Conservation (phyloP, 2,329 filamentous ascomycete genomes). For the Corynespora cassiicola region DNA sequence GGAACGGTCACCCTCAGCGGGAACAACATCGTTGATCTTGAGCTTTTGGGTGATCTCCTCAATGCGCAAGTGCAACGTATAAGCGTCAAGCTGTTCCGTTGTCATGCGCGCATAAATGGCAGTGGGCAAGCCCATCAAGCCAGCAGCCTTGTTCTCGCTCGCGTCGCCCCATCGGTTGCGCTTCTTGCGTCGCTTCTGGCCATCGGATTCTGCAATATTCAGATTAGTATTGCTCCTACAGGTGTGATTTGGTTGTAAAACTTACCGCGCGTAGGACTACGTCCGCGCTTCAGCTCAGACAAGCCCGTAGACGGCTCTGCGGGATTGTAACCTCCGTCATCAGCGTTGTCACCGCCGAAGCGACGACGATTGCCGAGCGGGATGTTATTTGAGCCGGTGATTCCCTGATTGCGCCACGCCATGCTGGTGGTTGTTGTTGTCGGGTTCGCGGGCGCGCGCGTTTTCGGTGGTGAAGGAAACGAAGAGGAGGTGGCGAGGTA, state of each 20-base stretch:
- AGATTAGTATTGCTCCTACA: constrained; percentile 14
- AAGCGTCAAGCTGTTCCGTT: constrained; percentile 95
- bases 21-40: constrained; percentile 98
- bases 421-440: constrained; percentile 47
- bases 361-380: constrained; percentile 85
- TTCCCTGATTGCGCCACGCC: constrained; percentile 76
- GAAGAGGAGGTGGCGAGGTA: constrained; percentile 2
- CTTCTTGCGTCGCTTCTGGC: constrained; percentile 91
- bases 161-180: constrained; percentile 98
- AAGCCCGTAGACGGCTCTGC: constrained; percentile 52
- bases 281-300: constrained; percentile 78
- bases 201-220: constrained; percentile 62
- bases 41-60: constrained; percentile 99
- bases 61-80: constrained; percentile 93
- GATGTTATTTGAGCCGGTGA: constrained; percentile 98
- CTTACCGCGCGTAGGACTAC: constrained; percentile 84
- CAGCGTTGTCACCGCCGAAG: constrained; percentile 68
- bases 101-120: constrained; percentile 98
- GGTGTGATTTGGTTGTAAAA: constrained; percentile 21
- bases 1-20: constrained; percentile 95
- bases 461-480: neutral
- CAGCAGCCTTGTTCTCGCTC: constrained; percentile 97
- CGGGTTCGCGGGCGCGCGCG: constrained; percentile 17
- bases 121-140: constrained; percentile 95
- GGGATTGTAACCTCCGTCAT: constrained; percentile 55